Evolutionary conservation across 1,139 yeast species (phyloP).

Genomic region (Yamadazyma taylorii): DNA sequence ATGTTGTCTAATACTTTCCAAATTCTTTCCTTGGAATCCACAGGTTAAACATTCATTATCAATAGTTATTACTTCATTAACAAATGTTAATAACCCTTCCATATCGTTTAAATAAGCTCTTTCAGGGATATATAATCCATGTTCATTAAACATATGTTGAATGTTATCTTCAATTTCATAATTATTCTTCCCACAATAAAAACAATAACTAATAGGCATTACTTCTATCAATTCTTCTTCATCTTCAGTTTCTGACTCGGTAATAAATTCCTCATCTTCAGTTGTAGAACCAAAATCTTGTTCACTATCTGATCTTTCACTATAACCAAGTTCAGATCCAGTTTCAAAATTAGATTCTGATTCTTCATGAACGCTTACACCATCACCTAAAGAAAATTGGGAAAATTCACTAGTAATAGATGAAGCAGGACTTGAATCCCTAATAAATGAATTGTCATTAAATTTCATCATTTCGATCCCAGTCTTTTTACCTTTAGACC

Average conservation of each 20-base stretch:
- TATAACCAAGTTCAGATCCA: constrained; percentile 24
- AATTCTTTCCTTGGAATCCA: constrained; percentile 50
- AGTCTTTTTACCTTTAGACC: constrained; percentile 4
- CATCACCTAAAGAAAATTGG: constrained; percentile 63
- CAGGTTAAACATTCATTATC: constrained; percentile 54
- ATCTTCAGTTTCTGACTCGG: constrained; percentile 24
- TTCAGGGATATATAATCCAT: constrained; percentile 55
- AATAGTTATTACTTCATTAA: constrained; percentile 43
- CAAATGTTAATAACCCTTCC: constrained; percentile 44
- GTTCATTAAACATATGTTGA: constrained; percentile 47
- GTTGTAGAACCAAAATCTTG: constrained; percentile 14
- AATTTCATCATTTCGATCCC: constrained; percentile 22
- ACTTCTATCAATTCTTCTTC: constrained; percentile 22
- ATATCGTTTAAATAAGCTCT: constrained; percentile 40
- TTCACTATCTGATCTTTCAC: constrained; percentile 21
- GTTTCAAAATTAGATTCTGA: constrained; percentile 52
- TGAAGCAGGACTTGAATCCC: constrained; percentile 52
- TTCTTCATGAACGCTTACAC: constrained; percentile 22
- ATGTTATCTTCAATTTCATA: constrained; percentile 43
- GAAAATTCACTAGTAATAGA: constrained; percentile 61
- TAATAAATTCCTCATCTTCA: constrained; percentile 29
- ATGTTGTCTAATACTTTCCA: constrained; percentile 55
- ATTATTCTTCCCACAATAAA: constrained; percentile 42
- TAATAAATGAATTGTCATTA: constrained; percentile 13
- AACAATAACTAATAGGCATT: constrained; percentile 38